A percentile compares a stretch with the other conserved stretches of the same genome.
These are phyloP conservation scores for Pseudopithomyces chartarum DNA, from an alignment of 2,329 filamentous ascomycete genomes.

Conservation along the genomic window DNA sequence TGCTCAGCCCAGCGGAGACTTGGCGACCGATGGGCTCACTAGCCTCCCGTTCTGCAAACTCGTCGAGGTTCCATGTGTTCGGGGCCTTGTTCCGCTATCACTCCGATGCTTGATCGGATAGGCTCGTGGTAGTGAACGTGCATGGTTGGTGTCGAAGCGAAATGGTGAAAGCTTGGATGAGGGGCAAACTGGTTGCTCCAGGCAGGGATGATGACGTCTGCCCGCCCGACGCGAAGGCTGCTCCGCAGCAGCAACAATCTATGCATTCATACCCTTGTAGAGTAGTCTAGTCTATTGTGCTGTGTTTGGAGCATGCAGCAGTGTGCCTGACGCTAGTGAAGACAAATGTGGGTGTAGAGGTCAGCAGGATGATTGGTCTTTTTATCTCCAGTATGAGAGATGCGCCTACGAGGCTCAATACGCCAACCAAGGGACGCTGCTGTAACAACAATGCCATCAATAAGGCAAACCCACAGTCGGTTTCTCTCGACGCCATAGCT, in stretches of 20 bases:
- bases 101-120: neutral
- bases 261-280: neutral
- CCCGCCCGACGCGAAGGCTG: neutral
- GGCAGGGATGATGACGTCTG: slow-evolving; percentile 8
- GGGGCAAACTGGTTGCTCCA: slow-evolving; percentile 2
- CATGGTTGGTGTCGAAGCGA: neutral
- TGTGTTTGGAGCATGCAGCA: no score
- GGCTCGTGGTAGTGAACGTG: neutral
- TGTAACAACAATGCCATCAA: neutral
- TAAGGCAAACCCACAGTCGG: neutral
- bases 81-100: neutral
- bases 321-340: slow-evolving; percentile 2
- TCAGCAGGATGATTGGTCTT: neutral
- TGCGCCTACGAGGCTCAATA: neutral
- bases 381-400: neutral
- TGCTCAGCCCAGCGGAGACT: slow-evolving; percentile 6
- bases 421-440: neutral
- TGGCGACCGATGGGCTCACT: neutral
- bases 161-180: neutral
- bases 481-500: neutral
- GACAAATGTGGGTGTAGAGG: neutral
- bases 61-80: neutral
- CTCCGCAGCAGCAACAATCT: neutral
- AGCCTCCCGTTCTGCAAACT: neutral
- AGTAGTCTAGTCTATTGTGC: no score